Evolutionary conservation across 176 grass and related monocot species (phyloP).

Genomic region (Zea luxurians): DNA sequence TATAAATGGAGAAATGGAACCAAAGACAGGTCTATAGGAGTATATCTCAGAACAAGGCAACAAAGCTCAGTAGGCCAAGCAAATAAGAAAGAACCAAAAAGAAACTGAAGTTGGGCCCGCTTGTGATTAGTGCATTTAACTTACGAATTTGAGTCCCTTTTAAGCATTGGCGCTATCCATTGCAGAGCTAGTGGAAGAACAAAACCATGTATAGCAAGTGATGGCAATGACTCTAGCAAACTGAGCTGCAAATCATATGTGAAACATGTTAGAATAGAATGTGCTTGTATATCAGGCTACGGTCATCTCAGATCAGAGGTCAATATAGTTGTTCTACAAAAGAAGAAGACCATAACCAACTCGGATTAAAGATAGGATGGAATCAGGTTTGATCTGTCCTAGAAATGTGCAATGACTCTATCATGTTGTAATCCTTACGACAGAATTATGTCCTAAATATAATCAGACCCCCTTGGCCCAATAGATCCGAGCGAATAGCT

Average conservation of each 20-base stretch:
- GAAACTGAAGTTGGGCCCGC: slow-evolving; percentile 20
- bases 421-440: no score
- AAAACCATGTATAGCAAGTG: slow-evolving; percentile 68
- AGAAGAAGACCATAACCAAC: no score
- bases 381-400: no score
- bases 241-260: slow-evolving; percentile 57
- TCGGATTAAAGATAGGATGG: no score
- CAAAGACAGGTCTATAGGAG: slow-evolving; percentile 2
- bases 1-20: slow-evolving; percentile 10
- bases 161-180: slow-evolving; percentile 81
- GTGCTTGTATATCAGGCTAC: no score
- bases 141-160: slow-evolving; percentile 62
- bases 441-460: no score
- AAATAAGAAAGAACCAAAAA: slow-evolving; percentile 35
- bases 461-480: no score
- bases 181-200: slow-evolving; percentile 80
- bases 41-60: slow-evolving; percentile 13
- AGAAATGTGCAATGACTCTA: no score
- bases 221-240: slow-evolving; percentile 81
- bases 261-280: background rate
- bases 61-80: slow-evolving; percentile 23
- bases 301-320: no score
- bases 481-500: no score
- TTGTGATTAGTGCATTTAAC: slow-evolving; percentile 37
- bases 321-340: no score